phyloP scores from a whole-genome alignment of 2,329 filamentous ascomycete genomes.

The Dactylellina cionopaga region DNA sequence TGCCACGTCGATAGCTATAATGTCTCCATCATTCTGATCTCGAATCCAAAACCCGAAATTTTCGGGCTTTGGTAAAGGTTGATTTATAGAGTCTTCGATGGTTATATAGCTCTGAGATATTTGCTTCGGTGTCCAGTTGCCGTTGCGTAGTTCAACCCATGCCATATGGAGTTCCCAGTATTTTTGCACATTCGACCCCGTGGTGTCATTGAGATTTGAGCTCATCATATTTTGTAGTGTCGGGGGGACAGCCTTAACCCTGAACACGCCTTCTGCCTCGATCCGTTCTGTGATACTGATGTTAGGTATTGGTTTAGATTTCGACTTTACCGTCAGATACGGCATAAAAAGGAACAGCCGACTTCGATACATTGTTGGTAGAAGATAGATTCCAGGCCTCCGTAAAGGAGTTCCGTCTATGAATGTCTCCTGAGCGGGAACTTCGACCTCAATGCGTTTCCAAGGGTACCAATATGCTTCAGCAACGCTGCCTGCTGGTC shows the following conservation, averaged over 20 bases:
- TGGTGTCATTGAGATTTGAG: not conserved
- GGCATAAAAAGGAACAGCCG: conserved; percentile 54
- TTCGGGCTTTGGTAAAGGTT: not conserved
- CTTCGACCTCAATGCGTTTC: conserved; percentile 55
- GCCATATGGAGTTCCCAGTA: conserved; percentile 53
- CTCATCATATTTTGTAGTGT: not conserved
- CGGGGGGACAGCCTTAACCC: too few relatives aligned
- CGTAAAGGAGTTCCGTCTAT: not conserved
- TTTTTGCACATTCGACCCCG: not conserved
- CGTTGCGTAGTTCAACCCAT: conserved; percentile 55
- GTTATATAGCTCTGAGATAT: conserved; percentile 6
- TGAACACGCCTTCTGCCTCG: too few relatives aligned
- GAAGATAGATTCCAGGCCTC: conserved; percentile 52
- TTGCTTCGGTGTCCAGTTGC: conserved; percentile 55
- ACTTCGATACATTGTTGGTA: conserved; percentile 34
- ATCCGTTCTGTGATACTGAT: too few relatives aligned
- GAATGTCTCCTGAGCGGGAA: conserved; percentile 50
- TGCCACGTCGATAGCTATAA: not conserved
- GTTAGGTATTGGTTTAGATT: not conserved
- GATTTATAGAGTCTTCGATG: not conserved
- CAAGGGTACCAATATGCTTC: conserved; percentile 52
- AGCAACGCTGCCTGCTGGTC: not conserved
- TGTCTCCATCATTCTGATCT: not conserved
- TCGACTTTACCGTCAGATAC: conserved; percentile 33
- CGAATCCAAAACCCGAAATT: conserved; percentile 6